These are phyloP conservation scores for Penicillium sp. DNA, from an alignment of 2,329 filamentous ascomycete species.

Conservation along the genomic window DNA sequence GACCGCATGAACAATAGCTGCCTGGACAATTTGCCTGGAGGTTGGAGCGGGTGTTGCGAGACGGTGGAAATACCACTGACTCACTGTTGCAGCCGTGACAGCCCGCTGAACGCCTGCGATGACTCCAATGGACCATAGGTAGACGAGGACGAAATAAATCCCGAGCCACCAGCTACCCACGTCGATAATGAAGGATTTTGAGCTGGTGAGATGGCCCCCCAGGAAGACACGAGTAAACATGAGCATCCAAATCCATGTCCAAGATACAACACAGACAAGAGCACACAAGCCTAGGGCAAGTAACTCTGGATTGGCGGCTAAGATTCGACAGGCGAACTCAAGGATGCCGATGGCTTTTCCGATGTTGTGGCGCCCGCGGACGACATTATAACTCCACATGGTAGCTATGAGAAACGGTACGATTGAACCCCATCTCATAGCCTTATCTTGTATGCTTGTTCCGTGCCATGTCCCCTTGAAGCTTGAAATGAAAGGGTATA, in stretches of 20 bases:
- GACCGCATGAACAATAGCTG: constrained; percentile 76
- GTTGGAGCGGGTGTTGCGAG: constrained; percentile 75
- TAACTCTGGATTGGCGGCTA: constrained; percentile 80
- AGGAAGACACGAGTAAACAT: constrained; percentile 98
- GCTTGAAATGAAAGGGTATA: constrained; percentile 89
- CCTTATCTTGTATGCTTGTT: constrained; percentile 77
- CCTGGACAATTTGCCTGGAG: constrained; percentile 77
- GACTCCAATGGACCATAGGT: constrained; percentile 90
- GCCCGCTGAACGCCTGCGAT: constrained; percentile 86
- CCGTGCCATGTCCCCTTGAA: constrained; percentile 77
- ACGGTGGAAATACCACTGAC: constrained; percentile 98
- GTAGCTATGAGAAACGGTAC: constrained; percentile 72
- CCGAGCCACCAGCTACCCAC: constrained; percentile 93
- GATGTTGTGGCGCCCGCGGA: constrained; percentile 76
- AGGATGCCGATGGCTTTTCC: constrained; percentile 83
- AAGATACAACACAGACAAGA: constrained; percentile 73
- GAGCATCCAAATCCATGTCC: constrained; percentile 94
- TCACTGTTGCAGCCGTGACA: constrained; percentile 91
- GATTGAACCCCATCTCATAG: constrained; percentile 84
- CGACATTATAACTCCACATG: constrained; percentile 81
- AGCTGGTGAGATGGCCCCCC: constrained; percentile 73
- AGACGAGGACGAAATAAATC: constrained; percentile 88
- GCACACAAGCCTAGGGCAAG: constrained; percentile 80
- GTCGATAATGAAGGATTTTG: constrained; percentile 74
- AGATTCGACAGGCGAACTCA: constrained; percentile 86